A percentile compares a stretch with the other conserved stretches of the same genome.
Conservation (phyloP, 352 stramenopile species). For the Hyaloperonospora arabidopsidis region DNA sequence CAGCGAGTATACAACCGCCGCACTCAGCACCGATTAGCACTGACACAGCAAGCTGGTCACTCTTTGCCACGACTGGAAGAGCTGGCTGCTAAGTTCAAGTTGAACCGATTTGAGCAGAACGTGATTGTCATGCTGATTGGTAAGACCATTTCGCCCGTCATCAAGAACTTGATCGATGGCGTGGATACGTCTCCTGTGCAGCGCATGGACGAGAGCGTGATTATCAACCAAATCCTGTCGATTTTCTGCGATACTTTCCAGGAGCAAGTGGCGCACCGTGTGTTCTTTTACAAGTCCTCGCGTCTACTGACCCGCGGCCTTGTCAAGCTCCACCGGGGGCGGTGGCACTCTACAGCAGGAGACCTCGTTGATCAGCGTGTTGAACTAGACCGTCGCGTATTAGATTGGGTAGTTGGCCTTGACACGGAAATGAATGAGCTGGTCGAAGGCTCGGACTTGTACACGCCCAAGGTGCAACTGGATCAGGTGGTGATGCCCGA, state of each 20-base stretch:
- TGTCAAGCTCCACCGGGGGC: slow-evolving; percentile 70
- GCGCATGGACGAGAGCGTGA: slow-evolving; percentile 85
- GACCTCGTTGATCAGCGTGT: slow-evolving; percentile 85
- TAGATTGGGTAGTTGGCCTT: slow-evolving; percentile 83
- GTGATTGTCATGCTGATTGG: slow-evolving; percentile 88
- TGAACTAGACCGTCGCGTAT: slow-evolving; percentile 73
- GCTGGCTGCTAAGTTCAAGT: slow-evolving; percentile 68
- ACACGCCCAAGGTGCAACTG: slow-evolving; percentile 75
- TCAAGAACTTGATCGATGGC: slow-evolving; percentile 83
- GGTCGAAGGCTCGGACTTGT: slow-evolving; percentile 83
- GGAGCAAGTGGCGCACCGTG: slow-evolving; percentile 77
- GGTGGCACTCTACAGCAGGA: slow-evolving; percentile 75
- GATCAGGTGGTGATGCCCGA: slow-evolving; percentile 81
- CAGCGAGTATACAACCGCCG: slow-evolving; percentile 69
- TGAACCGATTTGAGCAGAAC: slow-evolving; percentile 84
- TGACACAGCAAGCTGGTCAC: slow-evolving; percentile 54
- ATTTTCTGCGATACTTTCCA: slow-evolving; percentile 87
- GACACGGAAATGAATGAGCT: slow-evolving; percentile 88
- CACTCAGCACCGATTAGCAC: slow-evolving; percentile 48
- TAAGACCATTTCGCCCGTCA: slow-evolving; percentile 84
- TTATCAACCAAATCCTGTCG: slow-evolving; percentile 84
- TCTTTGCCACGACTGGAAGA: slow-evolving; percentile 68
- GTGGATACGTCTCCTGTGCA: slow-evolving; percentile 79
- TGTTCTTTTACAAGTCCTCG: slow-evolving; percentile 87
- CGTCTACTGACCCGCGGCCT: slow-evolving; percentile 64